phyloP scores from a whole-genome alignment of 306 rosid genomes.

The Trifolium fragiferum region DNA sequence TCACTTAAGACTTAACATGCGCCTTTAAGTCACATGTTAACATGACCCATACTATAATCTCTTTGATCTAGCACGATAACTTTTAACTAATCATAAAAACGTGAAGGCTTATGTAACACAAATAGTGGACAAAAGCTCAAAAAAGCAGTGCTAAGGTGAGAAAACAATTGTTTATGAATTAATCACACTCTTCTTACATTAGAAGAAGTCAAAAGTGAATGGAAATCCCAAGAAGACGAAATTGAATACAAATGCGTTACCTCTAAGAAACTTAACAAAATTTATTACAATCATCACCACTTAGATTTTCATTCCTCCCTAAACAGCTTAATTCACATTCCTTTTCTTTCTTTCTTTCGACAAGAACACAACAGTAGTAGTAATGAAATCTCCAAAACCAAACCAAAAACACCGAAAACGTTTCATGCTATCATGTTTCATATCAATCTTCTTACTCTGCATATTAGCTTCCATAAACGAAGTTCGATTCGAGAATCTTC shows the following conservation, averaged over 20 bases:
- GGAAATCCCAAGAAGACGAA: slow-evolving; percentile 56
- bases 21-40: no score
- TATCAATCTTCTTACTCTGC: slow-evolving; percentile 69
- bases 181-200: slow-evolving; percentile 27
- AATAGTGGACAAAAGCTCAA: no score
- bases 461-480: slow-evolving; percentile 73
- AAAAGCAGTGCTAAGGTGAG: no score
- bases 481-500: slow-evolving; percentile 54
- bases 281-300: slow-evolving; percentile 32
- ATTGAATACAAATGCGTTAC: slow-evolving; percentile 54
- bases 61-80: no score
- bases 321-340: neutral
- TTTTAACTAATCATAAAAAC: no score
- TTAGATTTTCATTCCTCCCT: neutral
- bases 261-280: slow-evolving; percentile 49
- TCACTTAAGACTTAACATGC: no score
- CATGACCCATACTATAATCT: no score
- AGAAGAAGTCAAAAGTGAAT: slow-evolving; percentile 50
- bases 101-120: no score
- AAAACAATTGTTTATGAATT: no score
- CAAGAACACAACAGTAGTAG: slow-evolving; percentile 20
- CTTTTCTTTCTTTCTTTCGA: neutral
- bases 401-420: slow-evolving; percentile 47
- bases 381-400: slow-evolving; percentile 43
- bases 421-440: slow-evolving; percentile 57